Percentiles rank a stretch among this genome's conserved stretches.
phyloP scores from a whole-genome alignment of 352 stramenopile species.

The Globisporangium radiosum region DNA sequence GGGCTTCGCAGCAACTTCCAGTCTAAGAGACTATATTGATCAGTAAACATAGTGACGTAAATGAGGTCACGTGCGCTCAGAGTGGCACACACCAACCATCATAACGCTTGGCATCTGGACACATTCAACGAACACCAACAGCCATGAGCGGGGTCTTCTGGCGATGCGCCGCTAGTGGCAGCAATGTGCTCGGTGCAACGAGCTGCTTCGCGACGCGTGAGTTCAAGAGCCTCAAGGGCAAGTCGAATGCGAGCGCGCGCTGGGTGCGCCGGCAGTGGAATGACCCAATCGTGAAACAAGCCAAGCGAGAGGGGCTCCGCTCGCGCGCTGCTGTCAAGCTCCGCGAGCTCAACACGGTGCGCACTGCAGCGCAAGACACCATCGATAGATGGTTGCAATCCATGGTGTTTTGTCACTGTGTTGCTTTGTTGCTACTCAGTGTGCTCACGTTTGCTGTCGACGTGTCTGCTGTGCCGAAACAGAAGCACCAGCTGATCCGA shows the following conservation, averaged over 20 bases:
- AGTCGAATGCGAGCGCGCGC: constrained; percentile 75
- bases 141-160: constrained; percentile 21
- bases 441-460: neutral
- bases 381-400: too few relatives aligned
- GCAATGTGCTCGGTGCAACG: constrained; percentile 6
- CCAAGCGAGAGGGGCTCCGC: constrained; percentile 75
- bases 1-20: too few relatives aligned
- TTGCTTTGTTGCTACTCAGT: neutral
- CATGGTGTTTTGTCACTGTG: too few relatives aligned
- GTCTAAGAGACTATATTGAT: too few relatives aligned
- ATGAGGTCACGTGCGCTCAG: too few relatives aligned
- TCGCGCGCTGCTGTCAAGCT: constrained; percentile 82
- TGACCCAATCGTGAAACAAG: constrained; percentile 80
- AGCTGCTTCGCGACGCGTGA: constrained; percentile 24
- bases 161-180: constrained; percentile 4
- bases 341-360: constrained; percentile 69
- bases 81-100: too few relatives aligned
- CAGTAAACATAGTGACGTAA: too few relatives aligned
- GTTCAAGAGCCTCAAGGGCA: constrained; percentile 76
- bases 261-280: constrained; percentile 83
- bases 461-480: constrained; percentile 5
- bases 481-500: constrained; percentile 65
- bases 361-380: neutral
- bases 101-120: too few relatives aligned
- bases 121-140: neutral